These are phyloP conservation scores for Naganishia onofrii DNA, from an alignment of 768 basidiomycete species.

Conservation along the genomic window DNA sequence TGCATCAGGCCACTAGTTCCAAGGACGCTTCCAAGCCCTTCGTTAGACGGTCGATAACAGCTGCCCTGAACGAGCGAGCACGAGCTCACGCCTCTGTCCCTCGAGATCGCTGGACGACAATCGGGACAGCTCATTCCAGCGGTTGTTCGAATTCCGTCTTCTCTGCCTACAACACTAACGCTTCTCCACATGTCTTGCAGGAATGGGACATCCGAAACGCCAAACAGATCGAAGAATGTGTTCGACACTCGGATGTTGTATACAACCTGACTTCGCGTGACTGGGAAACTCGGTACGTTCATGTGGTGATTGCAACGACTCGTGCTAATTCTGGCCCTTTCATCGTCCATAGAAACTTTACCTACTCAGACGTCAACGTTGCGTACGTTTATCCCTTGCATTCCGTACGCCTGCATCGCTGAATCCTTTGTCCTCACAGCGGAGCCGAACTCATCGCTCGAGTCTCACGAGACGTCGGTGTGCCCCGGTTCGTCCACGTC, in stretches of 20 bases:
- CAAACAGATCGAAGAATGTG: conserved; percentile 84
- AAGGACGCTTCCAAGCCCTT: too few relatives aligned
- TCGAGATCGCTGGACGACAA: too few relatives aligned
- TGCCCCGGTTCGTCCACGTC: conserved; percentile 83
- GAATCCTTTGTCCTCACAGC: conserved; percentile 15
- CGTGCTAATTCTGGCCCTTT: neutral
- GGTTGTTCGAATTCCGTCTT: neutral
- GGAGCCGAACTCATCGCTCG: conserved; percentile 84
- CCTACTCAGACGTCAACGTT: conserved; percentile 75
- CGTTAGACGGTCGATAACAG: too few relatives aligned
- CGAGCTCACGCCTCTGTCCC: too few relatives aligned
- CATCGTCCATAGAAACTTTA: conserved; percentile 69
- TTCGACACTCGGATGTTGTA: conserved; percentile 91
- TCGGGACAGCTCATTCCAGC: too few relatives aligned
- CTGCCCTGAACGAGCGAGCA: too few relatives aligned
- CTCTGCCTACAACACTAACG: neutral
- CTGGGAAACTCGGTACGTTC: conserved; percentile 76
- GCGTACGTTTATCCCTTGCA: conserved; percentile 38
- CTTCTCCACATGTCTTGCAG: conserved; percentile 53
- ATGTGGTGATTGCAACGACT: neutral
- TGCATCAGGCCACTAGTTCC: too few relatives aligned
- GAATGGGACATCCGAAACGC: conserved; percentile 95
- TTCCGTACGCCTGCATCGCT: neutral
- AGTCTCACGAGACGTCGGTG: conserved; percentile 71
- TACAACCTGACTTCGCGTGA: conserved; percentile 94